phyloP scores from a whole-genome alignment of 169 alveolate species.

The Eimeria sp. region DNA sequence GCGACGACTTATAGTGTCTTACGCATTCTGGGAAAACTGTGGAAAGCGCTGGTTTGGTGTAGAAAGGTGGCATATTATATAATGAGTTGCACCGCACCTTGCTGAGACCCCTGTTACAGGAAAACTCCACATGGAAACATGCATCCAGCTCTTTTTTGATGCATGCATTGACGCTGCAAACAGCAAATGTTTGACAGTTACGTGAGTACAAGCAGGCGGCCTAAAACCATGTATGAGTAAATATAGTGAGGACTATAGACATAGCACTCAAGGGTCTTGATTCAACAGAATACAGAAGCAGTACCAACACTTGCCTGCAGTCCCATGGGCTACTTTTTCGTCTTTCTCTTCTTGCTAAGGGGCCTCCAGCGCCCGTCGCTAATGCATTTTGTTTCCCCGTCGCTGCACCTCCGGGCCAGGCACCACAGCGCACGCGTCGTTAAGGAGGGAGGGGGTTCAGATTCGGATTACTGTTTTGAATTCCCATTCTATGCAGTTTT shows the following conservation, averaged over 20 bases:
- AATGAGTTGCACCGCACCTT: neutral
- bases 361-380: neutral
- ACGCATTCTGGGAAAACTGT: neutral
- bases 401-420: too few relatives aligned
- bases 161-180: neutral
- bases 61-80: neutral
- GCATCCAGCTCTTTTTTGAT: neutral
- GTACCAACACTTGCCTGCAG: neutral
- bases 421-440: too few relatives aligned
- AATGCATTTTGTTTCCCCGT: neutral
- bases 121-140: neutral
- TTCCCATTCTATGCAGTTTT: neutral
- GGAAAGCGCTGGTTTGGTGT: neutral
- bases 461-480: too few relatives aligned
- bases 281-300: too few relatives aligned
- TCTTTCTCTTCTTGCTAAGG: neutral
- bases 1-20: too few relatives aligned
- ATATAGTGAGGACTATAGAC: too few relatives aligned
- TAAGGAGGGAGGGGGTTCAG: too few relatives aligned
- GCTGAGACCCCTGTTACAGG: neutral
- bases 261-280: too few relatives aligned
- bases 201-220: neutral
- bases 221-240: neutral
- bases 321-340: neutral
- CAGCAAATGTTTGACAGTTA: neutral